Evolutionary conservation across 2,329 filamentous ascomycete species (phyloP), one percentile per base, ranked within the genome.

Genomic region (Ascosphaera apis): DNA sequence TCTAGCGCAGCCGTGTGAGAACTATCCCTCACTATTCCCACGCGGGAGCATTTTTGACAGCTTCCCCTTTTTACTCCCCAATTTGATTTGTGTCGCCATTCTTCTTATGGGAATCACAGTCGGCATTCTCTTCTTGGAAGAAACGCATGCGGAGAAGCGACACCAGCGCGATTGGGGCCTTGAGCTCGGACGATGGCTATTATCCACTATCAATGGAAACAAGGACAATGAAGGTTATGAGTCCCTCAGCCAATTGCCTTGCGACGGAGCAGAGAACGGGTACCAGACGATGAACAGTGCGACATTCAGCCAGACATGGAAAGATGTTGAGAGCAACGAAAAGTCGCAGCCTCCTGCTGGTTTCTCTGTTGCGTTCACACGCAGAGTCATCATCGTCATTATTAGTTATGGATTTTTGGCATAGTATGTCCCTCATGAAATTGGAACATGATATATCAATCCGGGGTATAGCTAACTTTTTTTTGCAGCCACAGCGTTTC

Each of bases 21-120:
- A 71, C 52, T 88, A 88, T 50, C 83, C 86, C 9, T 58, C 57
- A 37, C 46, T 81, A 23, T 95, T 93, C 51, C 52, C 64, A 8
- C 61, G 63, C 13, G 78, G 72, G 40, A 77, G 76, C 11, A 68
- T 95, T 39, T 91, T 88, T 65, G 82, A 86, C 37, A 63, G 60
- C 28, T 95, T 76, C 53, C 88, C 88, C 0, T 98, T 92, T 54
- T 68, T 95, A 28, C 67, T 93, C 35, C 83, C 84, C 25, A 93
- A 93, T 54, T 57, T 92, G n/a, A 77, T 92, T 44, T 91, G 83
- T 54, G 76, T 82, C 21, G 61, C 62, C n/a, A 71, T 88, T 12
- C 76, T 91, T 7, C 57, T 76, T 28, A 62, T 78, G 42, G 81
- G 83, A 13, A 74, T 92, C 33, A 51, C 75, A 3, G 66, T 88